These are phyloP conservation scores for Reticulascus tulasneorum DNA, from an alignment of 2,329 filamentous ascomycete species.

Conservation along the genomic window DNA sequence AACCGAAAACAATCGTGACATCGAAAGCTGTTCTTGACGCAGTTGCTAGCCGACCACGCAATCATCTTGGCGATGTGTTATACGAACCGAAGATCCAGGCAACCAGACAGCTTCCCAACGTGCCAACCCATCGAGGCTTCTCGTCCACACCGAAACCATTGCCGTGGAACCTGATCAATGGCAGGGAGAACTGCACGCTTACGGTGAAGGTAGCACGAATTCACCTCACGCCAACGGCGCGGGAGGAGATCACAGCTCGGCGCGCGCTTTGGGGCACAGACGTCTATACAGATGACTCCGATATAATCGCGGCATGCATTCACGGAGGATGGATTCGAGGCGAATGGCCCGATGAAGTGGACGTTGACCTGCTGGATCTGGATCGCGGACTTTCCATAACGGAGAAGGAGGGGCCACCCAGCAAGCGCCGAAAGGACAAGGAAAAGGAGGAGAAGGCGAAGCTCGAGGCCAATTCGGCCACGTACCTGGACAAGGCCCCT, in stretches of 20 bases:
- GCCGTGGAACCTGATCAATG: slow-evolving; percentile 66
- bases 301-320: slow-evolving; percentile 87
- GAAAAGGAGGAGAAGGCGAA: slow-evolving; percentile 27
- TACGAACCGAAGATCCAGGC: slow-evolving; percentile 68
- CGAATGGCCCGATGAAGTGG: slow-evolving; percentile 77
- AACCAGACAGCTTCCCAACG: slow-evolving; percentile 39
- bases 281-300: slow-evolving; percentile 93
- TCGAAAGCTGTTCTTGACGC: slow-evolving; percentile 69
- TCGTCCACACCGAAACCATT: slow-evolving; percentile 64
- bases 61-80: slow-evolving; percentile 79
- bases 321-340: slow-evolving; percentile 90
- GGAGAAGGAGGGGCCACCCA: slow-evolving; percentile 11
- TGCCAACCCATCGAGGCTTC: slow-evolving; percentile 37
- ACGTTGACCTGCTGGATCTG: slow-evolving; percentile 62
- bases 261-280: slow-evolving; percentile 89
- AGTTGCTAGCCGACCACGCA: slow-evolving; percentile 65
- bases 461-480: slow-evolving; percentile 30
- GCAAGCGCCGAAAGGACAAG: slow-evolving; percentile 27
- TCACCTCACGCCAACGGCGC: slow-evolving; percentile 64
- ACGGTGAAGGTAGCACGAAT: slow-evolving; percentile 82
- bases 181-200: slow-evolving; percentile 83
- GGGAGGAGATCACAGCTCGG: slow-evolving; percentile 79
- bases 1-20: slow-evolving; percentile 62
- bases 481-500: slow-evolving; percentile 50
- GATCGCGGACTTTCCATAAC: slow-evolving; percentile 28